phyloP scores from a whole-genome alignment of 1,139 yeast genomes.

The Taphrina populina region DNA sequence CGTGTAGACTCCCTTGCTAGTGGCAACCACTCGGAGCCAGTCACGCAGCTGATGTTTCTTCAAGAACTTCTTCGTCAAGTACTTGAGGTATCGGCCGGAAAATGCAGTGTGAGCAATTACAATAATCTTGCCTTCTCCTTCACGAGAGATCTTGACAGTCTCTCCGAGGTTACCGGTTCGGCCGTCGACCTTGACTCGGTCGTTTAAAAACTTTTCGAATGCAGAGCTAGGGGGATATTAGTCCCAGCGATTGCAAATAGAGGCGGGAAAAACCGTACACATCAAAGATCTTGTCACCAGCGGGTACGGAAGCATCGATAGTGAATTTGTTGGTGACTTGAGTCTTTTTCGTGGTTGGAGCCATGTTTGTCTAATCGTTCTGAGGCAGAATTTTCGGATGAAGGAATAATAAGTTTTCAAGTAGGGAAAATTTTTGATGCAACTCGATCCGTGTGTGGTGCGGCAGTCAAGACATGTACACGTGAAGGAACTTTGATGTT shows the following conservation, averaged over 20 bases:
- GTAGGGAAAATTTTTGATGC: too few relatives aligned
- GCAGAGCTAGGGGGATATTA: constrained; percentile 54
- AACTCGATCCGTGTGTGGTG: too few relatives aligned
- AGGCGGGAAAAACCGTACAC: constrained; percentile 47
- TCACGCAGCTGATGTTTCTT: constrained; percentile 56
- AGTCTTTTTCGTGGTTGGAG: constrained; percentile 30
- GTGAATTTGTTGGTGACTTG: constrained; percentile 74
- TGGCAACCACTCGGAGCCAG: constrained; percentile 99
- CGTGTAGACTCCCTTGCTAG: constrained; percentile 94
- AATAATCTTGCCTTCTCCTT: constrained; percentile 75
- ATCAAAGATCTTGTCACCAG: constrained; percentile 89
- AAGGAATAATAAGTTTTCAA: too few relatives aligned
- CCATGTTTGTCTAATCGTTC: constrained; percentile 39
- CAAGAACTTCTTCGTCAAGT: constrained; percentile 32
- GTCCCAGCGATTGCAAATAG: too few relatives aligned
- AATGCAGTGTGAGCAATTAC: constrained; percentile 89
- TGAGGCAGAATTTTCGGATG: constrained; percentile 20
- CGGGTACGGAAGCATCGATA: constrained; percentile 96
- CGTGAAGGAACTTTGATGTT: too few relatives aligned
- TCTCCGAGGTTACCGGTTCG: constrained; percentile 96
- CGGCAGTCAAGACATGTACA: too few relatives aligned
- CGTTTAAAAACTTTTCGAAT: constrained; percentile 96
- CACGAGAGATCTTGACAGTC: constrained; percentile 81
- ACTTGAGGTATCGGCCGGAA: constrained; percentile 72
- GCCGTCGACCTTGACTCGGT: constrained; percentile 98